A percentile compares a stretch with the other conserved stretches of the same genome.
These are phyloP conservation scores for Fusarium sp. DNA, from an alignment of 2,329 filamentous ascomycete genomes.

Conservation along the genomic window DNA sequence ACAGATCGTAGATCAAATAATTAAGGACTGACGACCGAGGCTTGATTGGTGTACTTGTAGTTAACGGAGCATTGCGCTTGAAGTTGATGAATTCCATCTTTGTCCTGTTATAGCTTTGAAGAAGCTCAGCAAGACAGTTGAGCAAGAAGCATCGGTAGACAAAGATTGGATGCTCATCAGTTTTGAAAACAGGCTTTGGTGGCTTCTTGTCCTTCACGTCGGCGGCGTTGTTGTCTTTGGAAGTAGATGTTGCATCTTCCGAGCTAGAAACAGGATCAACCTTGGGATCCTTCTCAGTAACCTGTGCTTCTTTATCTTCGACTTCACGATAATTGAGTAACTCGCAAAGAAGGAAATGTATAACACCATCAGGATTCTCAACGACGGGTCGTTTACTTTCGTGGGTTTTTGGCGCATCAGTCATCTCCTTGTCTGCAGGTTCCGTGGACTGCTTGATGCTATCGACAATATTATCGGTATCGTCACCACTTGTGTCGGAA, in stretches of 20 bases:
- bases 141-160: conserved; percentile 96
- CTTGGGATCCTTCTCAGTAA: conserved; percentile 56
- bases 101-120: conserved; percentile 90
- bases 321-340: conserved; percentile 92
- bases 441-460: conserved; percentile 72
- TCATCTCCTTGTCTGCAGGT: conserved; percentile 66
- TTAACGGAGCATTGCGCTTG: conserved; percentile 87
- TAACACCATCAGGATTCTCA: conserved; percentile 92
- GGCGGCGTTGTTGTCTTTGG: conserved; percentile 41
- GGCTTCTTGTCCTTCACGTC: conserved; percentile 70
- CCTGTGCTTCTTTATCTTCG: conserved; percentile 78
- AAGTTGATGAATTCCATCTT: conserved; percentile 99
- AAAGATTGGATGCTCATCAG: conserved; percentile 94
- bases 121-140: conserved; percentile 88
- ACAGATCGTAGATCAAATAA: conserved; percentile 86
- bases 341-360: conserved; percentile 94
- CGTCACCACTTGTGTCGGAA: conserved; percentile 19
- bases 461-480: conserved; percentile 22
- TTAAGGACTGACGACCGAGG: conserved; percentile 92
- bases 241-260: conserved; percentile 45
- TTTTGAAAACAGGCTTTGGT: conserved; percentile 82
- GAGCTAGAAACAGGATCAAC: conserved; percentile 46
- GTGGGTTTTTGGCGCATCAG: conserved; percentile 70
- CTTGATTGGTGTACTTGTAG: conserved; percentile 89
- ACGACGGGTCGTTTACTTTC: conserved; percentile 86